A percentile compares a stretch with the other conserved stretches of the same genome.
These are phyloP conservation scores for Bacterosira constricta DNA, from an alignment of 108 stramenopile species.

Conservation along the genomic window DNA sequence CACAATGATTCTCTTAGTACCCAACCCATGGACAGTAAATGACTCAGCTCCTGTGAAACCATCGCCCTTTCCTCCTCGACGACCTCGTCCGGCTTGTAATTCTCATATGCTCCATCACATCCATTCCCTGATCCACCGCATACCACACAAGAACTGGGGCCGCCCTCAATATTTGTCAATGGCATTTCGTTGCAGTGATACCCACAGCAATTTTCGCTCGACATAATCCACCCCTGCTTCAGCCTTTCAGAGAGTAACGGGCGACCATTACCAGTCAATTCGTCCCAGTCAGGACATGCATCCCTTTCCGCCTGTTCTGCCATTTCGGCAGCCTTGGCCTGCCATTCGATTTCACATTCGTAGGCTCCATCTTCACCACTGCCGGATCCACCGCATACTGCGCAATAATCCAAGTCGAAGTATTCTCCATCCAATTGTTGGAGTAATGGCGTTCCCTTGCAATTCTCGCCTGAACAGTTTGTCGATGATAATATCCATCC, in stretches of 20 bases:
- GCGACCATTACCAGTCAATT: constrained; percentile 12
- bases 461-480: constrained; percentile 17
- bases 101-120: constrained; percentile 24
- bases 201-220: constrained; percentile 19
- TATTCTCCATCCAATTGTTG: not conserved
- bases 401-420: constrained; percentile 6
- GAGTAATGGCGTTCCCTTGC: constrained; percentile 26
- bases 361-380: constrained; percentile 24
- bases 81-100: constrained; percentile 10
- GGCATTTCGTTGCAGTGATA: constrained; percentile 25
- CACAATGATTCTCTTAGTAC: constrained; percentile 19
- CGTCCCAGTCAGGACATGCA: constrained; percentile 12
- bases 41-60: constrained; percentile 24
- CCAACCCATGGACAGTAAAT: constrained; percentile 32
- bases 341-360: no score
- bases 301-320: not conserved
- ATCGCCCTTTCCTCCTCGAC: constrained; percentile 24
- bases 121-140: constrained; percentile 27
- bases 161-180: constrained; percentile 5
- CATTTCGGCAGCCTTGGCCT: no score
- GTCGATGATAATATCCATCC: constrained; percentile 19
- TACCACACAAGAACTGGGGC: constrained; percentile 21
- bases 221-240: constrained; percentile 23
- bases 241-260: constrained; percentile 22
- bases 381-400: constrained; percentile 24